These are phyloP conservation scores for Berkeleyomyces basicola DNA, from an alignment of 2,329 filamentous ascomycete species.

Conservation along the genomic window DNA sequence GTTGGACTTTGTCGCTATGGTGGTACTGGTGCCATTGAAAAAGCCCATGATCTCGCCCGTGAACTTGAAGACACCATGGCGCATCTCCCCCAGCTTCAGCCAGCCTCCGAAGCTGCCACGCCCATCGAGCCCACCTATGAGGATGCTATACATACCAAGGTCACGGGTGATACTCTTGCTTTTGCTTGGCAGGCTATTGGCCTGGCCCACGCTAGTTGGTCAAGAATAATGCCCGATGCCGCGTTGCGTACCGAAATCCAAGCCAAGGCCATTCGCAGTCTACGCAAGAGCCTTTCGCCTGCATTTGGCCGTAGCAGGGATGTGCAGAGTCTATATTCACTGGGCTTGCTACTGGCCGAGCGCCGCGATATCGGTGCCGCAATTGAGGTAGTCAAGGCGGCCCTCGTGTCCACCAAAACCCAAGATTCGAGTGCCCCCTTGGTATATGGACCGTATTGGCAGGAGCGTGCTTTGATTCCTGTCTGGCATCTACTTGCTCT, in stretches of 20 bases:
- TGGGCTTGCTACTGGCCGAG: conserved; percentile 77
- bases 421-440: conserved; percentile 28
- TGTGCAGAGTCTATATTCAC: conserved; percentile 60
- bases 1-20: conserved; percentile 71
- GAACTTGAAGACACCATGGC: conserved; percentile 62
- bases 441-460: conserved; percentile 35
- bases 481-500: conserved; percentile 85
- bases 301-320: conserved; percentile 50
- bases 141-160: conserved; percentile 23
- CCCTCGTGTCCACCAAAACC: conserved; percentile 45
- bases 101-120: conserved; percentile 14
- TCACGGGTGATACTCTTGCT: conserved; percentile 47
- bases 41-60: conserved; percentile 52
- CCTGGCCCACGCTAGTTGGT: conserved; percentile 74
- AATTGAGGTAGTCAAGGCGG: conserved; percentile 65
- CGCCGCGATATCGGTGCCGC: conserved; percentile 64
- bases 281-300: conserved; percentile 56
- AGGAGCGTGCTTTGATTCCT: conserved; percentile 52
- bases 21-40: conserved; percentile 56
- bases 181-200: conserved; percentile 73
- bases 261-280: conserved; percentile 55
- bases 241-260: conserved; percentile 56
- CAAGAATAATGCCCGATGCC: conserved; percentile 62
- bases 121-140: conserved; percentile 20
- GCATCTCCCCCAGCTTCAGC: conserved; percentile 30